Percentiles rank a stretch among this genome's conserved stretches.
Evolutionary conservation across 2,329 filamentous ascomycete species (phyloP).

Genomic region (Stachybotrys elegans): DNA sequence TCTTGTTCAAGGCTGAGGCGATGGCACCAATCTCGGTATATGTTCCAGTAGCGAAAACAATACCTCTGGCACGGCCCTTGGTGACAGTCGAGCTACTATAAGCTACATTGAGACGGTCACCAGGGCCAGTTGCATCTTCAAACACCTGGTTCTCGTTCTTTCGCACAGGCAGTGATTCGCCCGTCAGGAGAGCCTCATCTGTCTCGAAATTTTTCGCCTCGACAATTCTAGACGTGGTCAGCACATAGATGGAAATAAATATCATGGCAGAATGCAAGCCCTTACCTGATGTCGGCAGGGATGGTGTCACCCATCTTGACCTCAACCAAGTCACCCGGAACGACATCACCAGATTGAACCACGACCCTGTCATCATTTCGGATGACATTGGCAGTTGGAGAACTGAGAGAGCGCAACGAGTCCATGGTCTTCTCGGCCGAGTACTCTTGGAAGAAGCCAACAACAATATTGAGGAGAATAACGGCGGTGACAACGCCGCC

Average conservation of each 20-base stretch:
- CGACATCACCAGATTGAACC: constrained; percentile 29
- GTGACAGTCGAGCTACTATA: constrained; percentile 52
- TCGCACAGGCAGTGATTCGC: constrained; percentile 50
- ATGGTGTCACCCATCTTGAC: constrained; percentile 48
- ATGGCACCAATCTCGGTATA: constrained; percentile 54
- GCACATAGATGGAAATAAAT: neutral
- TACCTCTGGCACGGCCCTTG: constrained; percentile 50
- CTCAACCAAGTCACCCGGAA: constrained; percentile 48
- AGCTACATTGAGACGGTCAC: constrained; percentile 52
- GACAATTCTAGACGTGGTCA: constrained; percentile 21
- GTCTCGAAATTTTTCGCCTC: constrained; percentile 57
- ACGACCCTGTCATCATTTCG: constrained; percentile 25
- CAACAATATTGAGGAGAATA: constrained; percentile 44
- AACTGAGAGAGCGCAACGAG: constrained; percentile 27
- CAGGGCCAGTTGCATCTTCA: constrained; percentile 27
- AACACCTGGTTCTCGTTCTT: constrained; percentile 40
- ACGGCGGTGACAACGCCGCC: constrained; percentile 44
- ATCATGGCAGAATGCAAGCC: neutral
- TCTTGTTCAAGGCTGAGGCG: constrained; percentile 28
- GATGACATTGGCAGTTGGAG: constrained; percentile 29
- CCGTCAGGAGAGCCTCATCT: constrained; percentile 56
- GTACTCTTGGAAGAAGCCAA: constrained; percentile 38
- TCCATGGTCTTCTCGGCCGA: constrained; percentile 34
- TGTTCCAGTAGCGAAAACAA: constrained; percentile 54
- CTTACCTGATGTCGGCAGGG: constrained; percentile 44